Base-by-base conservation (phyloP, 2,329 filamentous ascomycete genomes). In the Fusarium keratoplasticum region DNA sequence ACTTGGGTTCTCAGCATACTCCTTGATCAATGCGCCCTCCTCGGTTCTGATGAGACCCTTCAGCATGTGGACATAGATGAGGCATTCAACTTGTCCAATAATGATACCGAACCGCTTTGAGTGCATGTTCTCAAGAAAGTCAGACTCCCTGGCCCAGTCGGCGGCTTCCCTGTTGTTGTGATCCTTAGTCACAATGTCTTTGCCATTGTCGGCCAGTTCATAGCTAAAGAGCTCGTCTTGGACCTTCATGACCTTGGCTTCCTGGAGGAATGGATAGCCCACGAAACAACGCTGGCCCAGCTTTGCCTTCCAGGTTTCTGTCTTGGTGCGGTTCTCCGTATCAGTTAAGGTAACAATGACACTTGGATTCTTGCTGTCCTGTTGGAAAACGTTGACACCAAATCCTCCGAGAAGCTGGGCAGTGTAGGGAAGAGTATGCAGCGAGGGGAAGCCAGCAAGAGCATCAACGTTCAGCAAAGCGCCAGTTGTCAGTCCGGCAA, bases 141-240 rank as follows among this genome's bases (percentile, higher is more conserved):
- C 89, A 2, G 96, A 91, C 81, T 96, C 98, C 84, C 91, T 96
- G 78, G 91, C 90, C 89, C 94, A 99, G 40, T 95, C 91, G 40
- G 93, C 90, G 63, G 96, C 95, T 64, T 97, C 94, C 66, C 90
- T 88, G 22, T 92, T 91, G 27, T 88, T 89, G 81, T 98, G 95
- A 22, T 95, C 92, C 40, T 87, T 89, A 55, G 91, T 87, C 22
- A 93, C 83, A 36, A 95, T 86, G 57, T 93, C 90, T 44, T 87
- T 87, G 67, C 90, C 90, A 71, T 91, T 88, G 36, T 91, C 87
- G 2, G 92, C 88, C 38, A 96, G 86, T 20, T 91, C 87, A 80
- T 98, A 99, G 77, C 94, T 93, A 81, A 98, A 98, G 31, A 98
- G 87, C 81, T 98, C 96, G 80, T 99, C 96, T 1, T 95, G 96